Evolutionary conservation across 2,329 filamentous ascomycete species (phyloP), one percentile per base, ranked within the genome.

Genomic region (Sphaerulina vaccinii): DNA sequence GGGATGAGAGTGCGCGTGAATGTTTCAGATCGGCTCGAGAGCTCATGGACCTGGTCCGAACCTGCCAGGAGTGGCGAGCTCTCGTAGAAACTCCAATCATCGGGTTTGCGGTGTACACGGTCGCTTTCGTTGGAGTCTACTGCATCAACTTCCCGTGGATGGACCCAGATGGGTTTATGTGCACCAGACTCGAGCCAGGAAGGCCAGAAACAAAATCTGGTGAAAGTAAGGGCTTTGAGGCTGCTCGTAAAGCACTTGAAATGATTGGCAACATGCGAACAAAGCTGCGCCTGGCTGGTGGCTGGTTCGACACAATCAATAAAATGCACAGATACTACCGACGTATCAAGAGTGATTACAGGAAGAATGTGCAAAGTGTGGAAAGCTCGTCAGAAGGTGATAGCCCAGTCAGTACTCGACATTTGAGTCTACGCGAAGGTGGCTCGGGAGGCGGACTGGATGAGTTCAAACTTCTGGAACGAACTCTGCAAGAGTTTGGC

Each of bases 21-120:
- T 78, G 85, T 48, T 89, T 87, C 67, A 77, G 74, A 52, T 78
- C 84, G 2, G 82, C 82, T 5, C 75, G 76, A 44, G 79, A 84
- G 19, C 83, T 88, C 53, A 76, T 86, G 37, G 79, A 86, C 48
- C 71, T 90, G 22, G 78, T 86, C 13, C 75, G 79, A 11, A 80
- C 83, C 3, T 85, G 82, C 61, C 76, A 82, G 51, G 72, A 80
- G 48, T 78, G 76, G 66, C 77, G 80, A 49, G 80, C 80, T 49
- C 71, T 87, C 1, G 81, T 84, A 1, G 81, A 88, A 66, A 88
- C 86, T 1, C 83, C 85, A 0, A 77, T 87, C 27, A 78, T 85
- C 3, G 77, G 82, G 3, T 88, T 87, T 62, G 80, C 84, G 2
- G 75, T 86, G 33, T 89, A 84, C 75, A 81, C 79, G 9, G 83